phyloP scores from a whole-genome alignment of 1,284 basidiomycete genomes.

The Malassezia brasiliensis region DNA sequence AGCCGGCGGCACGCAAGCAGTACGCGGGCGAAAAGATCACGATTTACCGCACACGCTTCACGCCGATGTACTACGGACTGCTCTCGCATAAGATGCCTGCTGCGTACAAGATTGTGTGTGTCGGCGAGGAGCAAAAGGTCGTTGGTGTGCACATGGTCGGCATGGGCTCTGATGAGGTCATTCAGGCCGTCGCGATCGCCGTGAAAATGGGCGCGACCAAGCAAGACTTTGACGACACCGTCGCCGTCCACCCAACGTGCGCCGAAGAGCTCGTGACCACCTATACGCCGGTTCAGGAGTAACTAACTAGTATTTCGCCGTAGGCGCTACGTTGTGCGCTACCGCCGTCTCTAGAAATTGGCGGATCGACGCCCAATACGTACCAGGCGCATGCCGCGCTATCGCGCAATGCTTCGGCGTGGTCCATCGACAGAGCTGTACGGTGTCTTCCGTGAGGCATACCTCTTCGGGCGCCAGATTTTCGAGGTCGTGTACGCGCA shows the following conservation, averaged over 20 bases:
- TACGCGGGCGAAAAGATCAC: slow-evolving; percentile 77
- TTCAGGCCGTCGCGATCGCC: slow-evolving; percentile 89
- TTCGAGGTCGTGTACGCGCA: not conserved
- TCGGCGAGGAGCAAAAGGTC: slow-evolving; percentile 79
- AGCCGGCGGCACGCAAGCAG: slow-evolving; percentile 74
- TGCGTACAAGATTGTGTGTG: slow-evolving; percentile 79
- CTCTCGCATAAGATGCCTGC: slow-evolving; percentile 56
- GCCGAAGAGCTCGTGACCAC: slow-evolving; percentile 39
- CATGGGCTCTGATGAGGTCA: slow-evolving; percentile 67
- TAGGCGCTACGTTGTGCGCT: not conserved
- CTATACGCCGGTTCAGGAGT: slow-evolving; percentile 11
- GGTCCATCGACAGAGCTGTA: not conserved
- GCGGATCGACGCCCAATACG: slow-evolving; percentile 10
- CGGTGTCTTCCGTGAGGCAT: not conserved
- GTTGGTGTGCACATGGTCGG: slow-evolving; percentile 92
- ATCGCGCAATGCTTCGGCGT: slow-evolving; percentile 7
- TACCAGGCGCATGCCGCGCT: not conserved
- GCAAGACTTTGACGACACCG: slow-evolving; percentile 44
- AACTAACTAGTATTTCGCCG: slow-evolving; percentile 2
- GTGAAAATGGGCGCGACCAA: slow-evolving; percentile 71
- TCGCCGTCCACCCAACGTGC: slow-evolving; percentile 46
- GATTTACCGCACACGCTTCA: slow-evolving; percentile 62
- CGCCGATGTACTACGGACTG: slow-evolving; percentile 46
- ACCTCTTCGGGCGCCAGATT: not conserved
- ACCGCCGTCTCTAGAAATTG: not conserved